Base-by-base conservation (phyloP, 805 yeast genomes). In the Metschnikowia cubensis region DNA sequence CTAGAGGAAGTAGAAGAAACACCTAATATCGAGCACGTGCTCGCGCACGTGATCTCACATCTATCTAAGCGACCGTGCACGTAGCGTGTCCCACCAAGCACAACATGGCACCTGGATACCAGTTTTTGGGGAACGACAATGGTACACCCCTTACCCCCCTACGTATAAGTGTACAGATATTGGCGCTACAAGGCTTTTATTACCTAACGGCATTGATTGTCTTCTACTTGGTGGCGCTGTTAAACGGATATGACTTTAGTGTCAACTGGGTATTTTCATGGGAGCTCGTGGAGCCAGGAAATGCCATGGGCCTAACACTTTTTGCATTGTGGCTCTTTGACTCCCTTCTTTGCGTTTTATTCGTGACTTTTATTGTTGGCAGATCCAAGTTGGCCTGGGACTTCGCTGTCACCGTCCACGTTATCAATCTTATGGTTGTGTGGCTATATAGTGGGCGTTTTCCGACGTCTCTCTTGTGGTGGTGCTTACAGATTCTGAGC, bases 311-410 rank as follows among this genome's bases (percentile, higher is more conserved):
- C 1, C 71, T 90, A 63, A 82, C 87, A 0, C 68, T 92, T 39
- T 79, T 85, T 34, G 65, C 80, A 6, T 66, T 91, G 50, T 92
- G 98, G 98, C 71, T 92, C 14, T 66, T 89, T 45, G 96, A 87
- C 64, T 77, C 97, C 0, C 74, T 94, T 40, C 71, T 94, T 37
- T 85, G 96, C 57, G 96, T 90, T 1, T 66, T 89, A 10, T 89
- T 89, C 62, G 83, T 92, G 62, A 89, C 96, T 1, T 68, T 91
- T 1, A 83, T 92, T 25, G 96, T 92, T 11, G 97, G 98, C 0
- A 75, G 98, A 50, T 87, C 96, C 38, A 94, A 92, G 65, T 71
- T 92, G 45, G 98, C 97, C 0, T 87, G 96, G 87, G 99, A 92
- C 68, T 92, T 94, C 71, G 97, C 96, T 10, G 63, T 92, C n/a